Evolutionary conservation across 2,329 filamentous ascomycete genomes (phyloP), one percentile per base, ranked within the genome.

Genomic region (Talaromyces verruculosus): DNA sequence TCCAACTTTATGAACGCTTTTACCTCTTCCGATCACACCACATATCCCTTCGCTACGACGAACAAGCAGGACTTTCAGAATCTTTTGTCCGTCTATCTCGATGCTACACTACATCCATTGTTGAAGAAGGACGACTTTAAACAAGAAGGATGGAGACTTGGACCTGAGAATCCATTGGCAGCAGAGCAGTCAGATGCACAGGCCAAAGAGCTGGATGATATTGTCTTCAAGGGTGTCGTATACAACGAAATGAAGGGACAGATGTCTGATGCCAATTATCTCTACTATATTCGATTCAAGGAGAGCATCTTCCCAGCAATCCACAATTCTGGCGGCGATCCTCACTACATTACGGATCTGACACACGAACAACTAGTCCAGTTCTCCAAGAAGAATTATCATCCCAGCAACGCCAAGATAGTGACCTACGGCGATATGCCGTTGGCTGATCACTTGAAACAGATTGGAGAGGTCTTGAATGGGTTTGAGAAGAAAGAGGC

Each of bases 161-260:
- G 95, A 0, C 95, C 95, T 0, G 93, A 97, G 79, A 95, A 98
- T 75, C 92, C 89, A 1, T 82, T 86, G 61, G 85, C 89, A 57
- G 73, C 85, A 63, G 81, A 81, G 65, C 69, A 80, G 69, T 71
- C 80, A 66, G 68, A 79, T 72, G 72, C 82, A 76, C 72, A 77
- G 69, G 84, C 88, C 65, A 86, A 88, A 74, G 87, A 88, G 69
- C 81, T 96, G 45, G 77, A 79, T 22, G 79, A 81, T 58, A 76
- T 81, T 51, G 91, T 97, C 0, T 98, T 98, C 84, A 98, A 98
- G 81, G 94, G 94, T 30, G 95, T 98, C 1, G 94, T 98, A 0
- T 98, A 98, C 81, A 99, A 99, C 74, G 95, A 99, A 81, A 99
- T 99, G 95, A 99, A 99, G 81, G 95, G 95, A 0, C 93, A 97